A percentile compares a stretch with the other conserved stretches of the same genome.
Conservation (phyloP, 148 eudicot species). For the Bassia scoparia region DNA sequence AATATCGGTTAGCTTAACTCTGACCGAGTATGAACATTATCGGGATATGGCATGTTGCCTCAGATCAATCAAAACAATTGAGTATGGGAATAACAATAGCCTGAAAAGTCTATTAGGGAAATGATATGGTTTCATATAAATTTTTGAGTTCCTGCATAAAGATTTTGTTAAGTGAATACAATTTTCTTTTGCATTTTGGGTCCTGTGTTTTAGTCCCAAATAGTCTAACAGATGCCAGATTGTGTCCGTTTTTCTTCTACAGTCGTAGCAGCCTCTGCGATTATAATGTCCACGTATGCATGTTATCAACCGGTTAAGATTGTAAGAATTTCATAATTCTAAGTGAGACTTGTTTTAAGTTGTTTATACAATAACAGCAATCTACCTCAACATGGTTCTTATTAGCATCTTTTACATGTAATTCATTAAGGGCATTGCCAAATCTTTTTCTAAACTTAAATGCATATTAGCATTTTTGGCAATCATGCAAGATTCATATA, state of each 20-base stretch:
- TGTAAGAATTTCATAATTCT: not conserved
- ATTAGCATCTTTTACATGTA: too few species aligned
- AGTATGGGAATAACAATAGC: not conserved
- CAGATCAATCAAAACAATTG: not conserved
- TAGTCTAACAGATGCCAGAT: not conserved
- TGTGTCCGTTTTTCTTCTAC: conserved; percentile 4
- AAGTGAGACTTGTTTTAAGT: not conserved
- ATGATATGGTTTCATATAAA: not conserved
- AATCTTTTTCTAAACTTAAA: too few species aligned
- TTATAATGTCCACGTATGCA: conserved; percentile 37
- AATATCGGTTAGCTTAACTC: conserved; percentile 24
- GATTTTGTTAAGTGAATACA: not conserved
- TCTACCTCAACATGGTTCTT: too few species aligned
- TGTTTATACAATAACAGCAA: too few species aligned
- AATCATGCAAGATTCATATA: not conserved
- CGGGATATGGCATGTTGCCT: not conserved
- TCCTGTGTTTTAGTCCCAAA: too few species aligned
- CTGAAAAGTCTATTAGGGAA: not conserved
- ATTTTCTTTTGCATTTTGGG: not conserved
- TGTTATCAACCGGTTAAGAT: conserved; percentile 39
- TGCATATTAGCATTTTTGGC: too few species aligned
- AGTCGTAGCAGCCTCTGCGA: conserved; percentile 35
- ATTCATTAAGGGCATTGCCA: too few species aligned
- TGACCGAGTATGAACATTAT: not conserved
- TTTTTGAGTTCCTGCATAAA: not conserved